phyloP scores from a whole-genome alignment of 495 filamentous ascomycete species.

The Podospora tetraspora region DNA sequence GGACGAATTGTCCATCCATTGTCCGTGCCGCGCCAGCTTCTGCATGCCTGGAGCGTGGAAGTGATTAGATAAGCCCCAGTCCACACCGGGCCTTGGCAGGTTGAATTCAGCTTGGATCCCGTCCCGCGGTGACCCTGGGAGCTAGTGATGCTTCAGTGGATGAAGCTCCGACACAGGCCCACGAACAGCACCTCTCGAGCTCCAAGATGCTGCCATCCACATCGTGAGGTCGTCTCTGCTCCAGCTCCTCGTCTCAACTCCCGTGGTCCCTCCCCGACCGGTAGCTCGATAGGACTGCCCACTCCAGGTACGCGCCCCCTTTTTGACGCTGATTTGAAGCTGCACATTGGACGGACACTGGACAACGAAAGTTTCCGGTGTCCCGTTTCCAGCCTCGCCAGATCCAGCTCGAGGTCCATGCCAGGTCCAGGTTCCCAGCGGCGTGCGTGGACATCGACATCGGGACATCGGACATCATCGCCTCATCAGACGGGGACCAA shows the following conservation, averaged over 20 bases:
- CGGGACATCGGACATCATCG: background rate
- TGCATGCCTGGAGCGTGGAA: background rate
- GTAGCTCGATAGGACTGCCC: background rate
- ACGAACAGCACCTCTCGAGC: background rate
- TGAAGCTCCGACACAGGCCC: background rate
- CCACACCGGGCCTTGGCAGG: background rate
- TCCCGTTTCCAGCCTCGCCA: background rate
- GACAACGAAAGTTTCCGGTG: background rate
- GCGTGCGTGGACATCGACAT: background rate
- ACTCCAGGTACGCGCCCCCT: background rate
- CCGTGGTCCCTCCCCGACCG: background rate
- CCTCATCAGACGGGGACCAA: background rate
- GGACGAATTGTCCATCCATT: background rate
- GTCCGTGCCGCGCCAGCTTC: background rate
- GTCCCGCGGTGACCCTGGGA: background rate
- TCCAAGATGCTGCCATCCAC: background rate
- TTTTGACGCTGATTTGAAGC: background rate
- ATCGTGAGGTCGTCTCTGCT: background rate
- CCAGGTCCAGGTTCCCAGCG: background rate
- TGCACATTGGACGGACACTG: too few relatives aligned
- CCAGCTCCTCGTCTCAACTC: background rate
- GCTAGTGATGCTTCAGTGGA: background rate
- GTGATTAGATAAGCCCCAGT: conserved; percentile 5
- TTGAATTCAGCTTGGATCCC: background rate
- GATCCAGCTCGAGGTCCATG: background rate